A percentile compares a stretch with the other conserved stretches of the same genome.
Evolutionary conservation across 805 yeast species (phyloP).

Genomic region (Candida maesae): DNA sequence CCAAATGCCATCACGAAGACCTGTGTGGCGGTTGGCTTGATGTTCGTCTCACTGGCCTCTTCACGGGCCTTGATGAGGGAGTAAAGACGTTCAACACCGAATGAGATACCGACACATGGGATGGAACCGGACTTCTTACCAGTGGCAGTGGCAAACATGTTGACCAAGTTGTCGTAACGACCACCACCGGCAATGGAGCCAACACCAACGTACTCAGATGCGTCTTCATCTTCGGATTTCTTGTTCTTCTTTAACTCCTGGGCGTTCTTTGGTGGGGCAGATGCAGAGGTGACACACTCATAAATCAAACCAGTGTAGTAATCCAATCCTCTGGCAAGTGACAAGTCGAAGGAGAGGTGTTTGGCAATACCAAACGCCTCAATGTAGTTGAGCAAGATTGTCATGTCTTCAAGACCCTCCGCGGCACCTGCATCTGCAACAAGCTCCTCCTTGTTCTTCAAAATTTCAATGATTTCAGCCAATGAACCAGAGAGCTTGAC

Average conservation of each 20-base stretch:
- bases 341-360: slow-evolving; percentile 80
- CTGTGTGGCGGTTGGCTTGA: slow-evolving; percentile 85
- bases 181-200: slow-evolving; percentile 99
- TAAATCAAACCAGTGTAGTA: slow-evolving; percentile 96
- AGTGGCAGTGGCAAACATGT: slow-evolving; percentile 85
- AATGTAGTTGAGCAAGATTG: slow-evolving; percentile 65
- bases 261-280: slow-evolving; percentile 92
- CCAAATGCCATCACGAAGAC: slow-evolving; percentile 98
- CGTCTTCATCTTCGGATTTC: slow-evolving; percentile 69
- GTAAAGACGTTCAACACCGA: slow-evolving; percentile 94
- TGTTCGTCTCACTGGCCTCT: slow-evolving; percentile 47
- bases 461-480: slow-evolving; percentile 51
- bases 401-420: slow-evolving; percentile 80
- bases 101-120: slow-evolving; percentile 97
- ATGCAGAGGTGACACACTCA: slow-evolving; percentile 92
- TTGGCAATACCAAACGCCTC: slow-evolving; percentile 76
- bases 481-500: slow-evolving; percentile 83
- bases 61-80: slow-evolving; percentile 80
- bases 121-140: slow-evolving; percentile 76
- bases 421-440: slow-evolving; percentile 67
- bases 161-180: slow-evolving; percentile 93
- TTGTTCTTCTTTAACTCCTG: slow-evolving; percentile 50
- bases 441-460: slow-evolving; percentile 57
- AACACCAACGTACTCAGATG: slow-evolving; percentile 94
- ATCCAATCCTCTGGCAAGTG: slow-evolving; percentile 95